These are phyloP conservation scores for Aspergillus terreus DNA, from an alignment of 2,329 filamentous ascomycete genomes.

Conservation along the genomic window DNA sequence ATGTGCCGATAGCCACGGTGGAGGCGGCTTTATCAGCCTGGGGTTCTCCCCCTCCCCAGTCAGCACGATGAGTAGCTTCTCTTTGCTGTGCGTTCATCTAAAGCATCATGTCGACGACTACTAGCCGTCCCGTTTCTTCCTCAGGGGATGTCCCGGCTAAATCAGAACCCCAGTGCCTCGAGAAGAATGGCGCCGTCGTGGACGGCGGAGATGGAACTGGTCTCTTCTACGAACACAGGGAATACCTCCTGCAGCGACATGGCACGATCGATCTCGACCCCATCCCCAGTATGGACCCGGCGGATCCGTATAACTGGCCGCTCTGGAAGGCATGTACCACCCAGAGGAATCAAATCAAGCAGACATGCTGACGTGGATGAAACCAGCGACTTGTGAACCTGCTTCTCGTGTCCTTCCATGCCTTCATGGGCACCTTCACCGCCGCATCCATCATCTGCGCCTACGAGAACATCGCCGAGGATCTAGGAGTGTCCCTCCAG, in stretches of 20 bases:
- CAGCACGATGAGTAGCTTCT: no score
- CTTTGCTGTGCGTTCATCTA: background rate
- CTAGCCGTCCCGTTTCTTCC: background rate
- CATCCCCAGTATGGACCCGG: slow-evolving; percentile 47
- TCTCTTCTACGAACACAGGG: slow-evolving; percentile 19
- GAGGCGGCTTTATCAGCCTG: background rate
- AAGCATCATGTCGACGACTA: background rate
- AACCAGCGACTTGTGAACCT: slow-evolving; percentile 36
- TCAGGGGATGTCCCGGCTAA: background rate
- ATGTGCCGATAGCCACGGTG: no score
- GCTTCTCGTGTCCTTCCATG: slow-evolving; percentile 52
- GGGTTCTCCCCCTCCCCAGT: background rate
- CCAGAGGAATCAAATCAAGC: background rate
- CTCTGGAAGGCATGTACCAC: slow-evolving; percentile 42
- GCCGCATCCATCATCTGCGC: slow-evolving; percentile 51
- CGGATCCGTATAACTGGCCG: slow-evolving; percentile 57
- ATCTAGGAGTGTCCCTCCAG: slow-evolving; percentile 48
- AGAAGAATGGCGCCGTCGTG: background rate
- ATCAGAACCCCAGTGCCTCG: background rate
- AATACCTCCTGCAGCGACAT: slow-evolving; percentile 52
- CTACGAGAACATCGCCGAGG: slow-evolving; percentile 50
- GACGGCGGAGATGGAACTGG: background rate
- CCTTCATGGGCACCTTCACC: slow-evolving; percentile 54
- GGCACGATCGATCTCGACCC: slow-evolving; percentile 54
- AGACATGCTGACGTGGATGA: background rate